Evolutionary conservation across 306 rosid species (phyloP).

Genomic region (Corylus avellana): DNA sequence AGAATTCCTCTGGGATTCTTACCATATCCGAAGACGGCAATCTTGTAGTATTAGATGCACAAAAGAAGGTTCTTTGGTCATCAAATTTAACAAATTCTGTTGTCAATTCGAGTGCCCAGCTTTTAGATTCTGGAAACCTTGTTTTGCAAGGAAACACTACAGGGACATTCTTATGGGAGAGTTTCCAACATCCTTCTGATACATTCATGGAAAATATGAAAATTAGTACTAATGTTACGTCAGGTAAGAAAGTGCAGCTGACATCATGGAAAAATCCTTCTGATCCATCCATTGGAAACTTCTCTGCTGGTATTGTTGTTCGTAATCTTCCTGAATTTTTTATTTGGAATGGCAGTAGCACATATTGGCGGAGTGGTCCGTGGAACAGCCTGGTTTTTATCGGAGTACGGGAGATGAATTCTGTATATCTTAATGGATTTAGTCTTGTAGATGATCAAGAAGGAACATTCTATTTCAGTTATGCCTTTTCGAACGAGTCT

Average conservation of each 20-base stretch:
- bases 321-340: conserved; percentile 23
- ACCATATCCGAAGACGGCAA: too few species aligned
- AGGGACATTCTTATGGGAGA: conserved; percentile 37
- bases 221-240: conserved; percentile 31
- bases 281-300: too few species aligned
- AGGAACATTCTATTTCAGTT: conserved; percentile 40
- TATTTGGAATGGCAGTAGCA: conserved; percentile 41
- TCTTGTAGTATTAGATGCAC: too few species aligned
- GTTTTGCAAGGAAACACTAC: conserved; percentile 24
- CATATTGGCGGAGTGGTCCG: conserved; percentile 54
- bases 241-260: conserved; percentile 27
- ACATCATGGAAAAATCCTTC: conserved; percentile 43
- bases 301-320: too few species aligned
- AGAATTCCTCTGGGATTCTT: too few species aligned
- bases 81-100: conserved; percentile 28
- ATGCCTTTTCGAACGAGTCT: background rate
- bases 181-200: conserved; percentile 47
- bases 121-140: conserved; percentile 38
- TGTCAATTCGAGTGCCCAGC: conserved; percentile 34
- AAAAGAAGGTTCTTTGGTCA: conserved; percentile 35
- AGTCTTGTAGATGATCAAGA: conserved; percentile 19
- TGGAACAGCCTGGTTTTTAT: conserved; percentile 47
- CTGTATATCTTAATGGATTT: conserved; percentile 36
- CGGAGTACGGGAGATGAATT: conserved; percentile 40
- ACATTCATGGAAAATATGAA: conserved; percentile 33